Base-by-base conservation (phyloP, 1,284 basidiomycete species). In the Trichosporon sp. region DNA sequence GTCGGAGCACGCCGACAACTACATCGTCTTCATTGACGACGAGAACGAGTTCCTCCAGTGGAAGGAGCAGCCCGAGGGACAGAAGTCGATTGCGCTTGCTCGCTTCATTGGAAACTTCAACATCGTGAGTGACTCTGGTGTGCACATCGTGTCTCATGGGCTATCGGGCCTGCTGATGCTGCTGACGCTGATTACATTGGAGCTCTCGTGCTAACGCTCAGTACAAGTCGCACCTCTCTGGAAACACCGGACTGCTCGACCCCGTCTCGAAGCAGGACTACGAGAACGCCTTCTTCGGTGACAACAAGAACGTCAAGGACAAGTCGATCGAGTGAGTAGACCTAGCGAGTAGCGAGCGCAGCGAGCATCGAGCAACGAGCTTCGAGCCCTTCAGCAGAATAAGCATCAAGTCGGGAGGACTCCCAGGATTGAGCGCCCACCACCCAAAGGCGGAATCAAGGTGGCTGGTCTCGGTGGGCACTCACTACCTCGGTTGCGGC, bases 251-350 rank as follows among this genome's bases (percentile, higher is more conserved):
- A 56, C 61, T 63, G 19, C 72, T 79, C 44, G 67, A 70, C 44
- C 73, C 72, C 49, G 69, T 79, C 68, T 75, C 74, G 57, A 73
- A 75, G 60, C 74, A 76, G 67, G 77, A 79, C 63, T 63, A 73
- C 16, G 76, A 79, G 72, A 77, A 70, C 52, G 72, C 65, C 49
- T 78, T 79, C 70, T 78, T 79, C 64, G 71, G 71, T 37, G 65
- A 77, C 64, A 74, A 76, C 64, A 77, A 76, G 70, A 72, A 74
- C 63, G 68, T 75, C 67, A 76, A 76, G 70, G 75, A 76, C 69
- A 79, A 79, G 73, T 73, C 72, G 37, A 63, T 72, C 52, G 77
- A 79, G 77, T 78, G 70, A 69, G 77, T 77, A 7, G n/a, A n/a
- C 23, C 8, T 23, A 9, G 6, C 40, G 37, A 40, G 40, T 21